phyloP scores from a whole-genome alignment of 2,329 filamentous ascomycete genomes.

The Hypoxylon sp. region DNA sequence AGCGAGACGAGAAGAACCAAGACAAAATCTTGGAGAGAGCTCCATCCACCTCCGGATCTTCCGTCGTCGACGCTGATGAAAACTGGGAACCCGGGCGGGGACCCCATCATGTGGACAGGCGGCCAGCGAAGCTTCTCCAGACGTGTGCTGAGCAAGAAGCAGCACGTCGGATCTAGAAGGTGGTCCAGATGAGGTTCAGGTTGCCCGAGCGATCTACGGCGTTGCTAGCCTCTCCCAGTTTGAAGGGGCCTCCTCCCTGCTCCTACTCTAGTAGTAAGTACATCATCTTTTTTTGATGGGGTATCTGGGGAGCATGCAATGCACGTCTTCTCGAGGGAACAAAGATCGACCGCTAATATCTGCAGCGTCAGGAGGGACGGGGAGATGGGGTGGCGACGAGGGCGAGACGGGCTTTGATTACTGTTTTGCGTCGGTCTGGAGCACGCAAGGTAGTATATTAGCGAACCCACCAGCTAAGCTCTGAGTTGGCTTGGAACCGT shows the following conservation, averaged over 20 bases:
- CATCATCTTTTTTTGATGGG: slow-evolving; percentile 10
- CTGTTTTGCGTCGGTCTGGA: slow-evolving; percentile 19
- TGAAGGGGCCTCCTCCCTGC: not conserved
- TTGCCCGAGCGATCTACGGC: not conserved
- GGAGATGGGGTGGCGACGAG: slow-evolving; percentile 20
- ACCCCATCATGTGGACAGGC: not conserved
- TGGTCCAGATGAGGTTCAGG: not conserved
- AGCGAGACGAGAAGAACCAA: slow-evolving; percentile 12
- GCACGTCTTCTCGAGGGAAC: slow-evolving; percentile 15
- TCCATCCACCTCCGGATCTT: slow-evolving; percentile 26
- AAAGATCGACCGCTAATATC: slow-evolving; percentile 20
- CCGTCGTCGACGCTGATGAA: slow-evolving; percentile 3
- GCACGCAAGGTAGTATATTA: slow-evolving; percentile 21
- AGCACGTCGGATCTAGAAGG: not conserved
- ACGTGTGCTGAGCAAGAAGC: slow-evolving; percentile 5
- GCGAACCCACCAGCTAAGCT: slow-evolving; percentile 3
- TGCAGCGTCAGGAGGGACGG: not conserved
- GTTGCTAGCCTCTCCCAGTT: not conserved
- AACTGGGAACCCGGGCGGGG: slow-evolving; percentile 14
- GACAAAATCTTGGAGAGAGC: slow-evolving; percentile 6
- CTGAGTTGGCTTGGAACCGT: not conserved
- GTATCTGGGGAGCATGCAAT: too few species aligned
- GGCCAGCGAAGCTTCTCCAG: slow-evolving; percentile 31
- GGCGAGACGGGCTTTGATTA: slow-evolving; percentile 23
- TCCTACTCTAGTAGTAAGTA: not conserved